Conservation (phyloP, 2,329 filamentous ascomycete species). For the Microcera coccophila region DNA sequence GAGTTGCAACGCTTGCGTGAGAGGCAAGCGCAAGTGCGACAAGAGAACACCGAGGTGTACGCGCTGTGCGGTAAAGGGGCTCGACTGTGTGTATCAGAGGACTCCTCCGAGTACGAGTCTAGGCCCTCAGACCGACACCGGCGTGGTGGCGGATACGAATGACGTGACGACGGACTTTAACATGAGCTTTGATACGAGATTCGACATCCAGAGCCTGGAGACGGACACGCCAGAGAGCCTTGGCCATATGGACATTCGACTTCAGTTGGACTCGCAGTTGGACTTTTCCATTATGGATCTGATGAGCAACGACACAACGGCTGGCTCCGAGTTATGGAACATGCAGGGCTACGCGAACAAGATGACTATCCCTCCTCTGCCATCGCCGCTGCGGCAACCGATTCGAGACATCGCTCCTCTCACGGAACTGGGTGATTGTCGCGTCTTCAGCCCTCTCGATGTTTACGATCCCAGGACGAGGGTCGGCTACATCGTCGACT, state of each 20-base stretch:
- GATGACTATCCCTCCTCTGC: constrained; percentile 30
- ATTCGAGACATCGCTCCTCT: constrained; percentile 32
- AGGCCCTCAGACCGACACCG: constrained; percentile 21
- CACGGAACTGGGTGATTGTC: constrained; percentile 16
- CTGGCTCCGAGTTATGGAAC: constrained; percentile 26
- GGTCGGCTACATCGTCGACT: constrained; percentile 34
- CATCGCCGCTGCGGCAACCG: constrained; percentile 17
- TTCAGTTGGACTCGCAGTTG: constrained; percentile 15
- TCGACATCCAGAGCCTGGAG: constrained; percentile 33
- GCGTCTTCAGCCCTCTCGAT: constrained; percentile 29
- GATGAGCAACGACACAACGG: constrained; percentile 23
- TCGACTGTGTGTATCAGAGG: constrained; percentile 41
- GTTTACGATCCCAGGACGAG: constrained; percentile 36
- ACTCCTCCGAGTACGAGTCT: constrained; percentile 24
- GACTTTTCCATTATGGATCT: constrained; percentile 37
- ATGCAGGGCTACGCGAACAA: constrained; percentile 25
- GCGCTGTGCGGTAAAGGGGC: constrained; percentile 40
- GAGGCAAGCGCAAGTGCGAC: constrained; percentile 46
- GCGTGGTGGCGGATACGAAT: constrained; percentile 6
- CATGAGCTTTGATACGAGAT: constrained; percentile 36
- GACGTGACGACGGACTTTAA: constrained; percentile 34
- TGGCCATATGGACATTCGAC: constrained; percentile 22
- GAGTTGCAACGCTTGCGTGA: constrained; percentile 48
- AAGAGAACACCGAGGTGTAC: constrained; percentile 42
- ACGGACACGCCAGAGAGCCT: constrained; percentile 25